phyloP scores from a whole-genome alignment of 495 filamentous ascomycete genomes.

The Xylaria grammica region DNA sequence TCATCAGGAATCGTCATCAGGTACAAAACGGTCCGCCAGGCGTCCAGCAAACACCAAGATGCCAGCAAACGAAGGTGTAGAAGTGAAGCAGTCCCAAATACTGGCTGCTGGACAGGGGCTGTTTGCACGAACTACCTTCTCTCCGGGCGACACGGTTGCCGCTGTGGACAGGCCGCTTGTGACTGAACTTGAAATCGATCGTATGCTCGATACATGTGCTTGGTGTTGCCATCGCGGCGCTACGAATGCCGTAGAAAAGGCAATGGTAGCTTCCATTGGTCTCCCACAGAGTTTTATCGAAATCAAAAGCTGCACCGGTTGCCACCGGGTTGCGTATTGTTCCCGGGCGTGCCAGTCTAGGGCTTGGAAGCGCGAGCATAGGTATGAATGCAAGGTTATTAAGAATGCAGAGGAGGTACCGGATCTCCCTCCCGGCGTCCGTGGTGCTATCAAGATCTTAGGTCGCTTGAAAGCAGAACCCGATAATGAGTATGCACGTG shows the following conservation, averaged over 20 bases:
- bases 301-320: conserved; percentile 19
- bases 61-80: conserved; percentile 10
- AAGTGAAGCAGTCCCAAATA: conserved; percentile 20
- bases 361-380: conserved; percentile 25
- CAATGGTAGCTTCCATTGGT: conserved; percentile 7
- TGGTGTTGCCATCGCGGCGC: conserved; percentile 22
- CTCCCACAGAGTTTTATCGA: conserved; percentile 18
- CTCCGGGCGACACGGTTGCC: conserved; percentile 13
- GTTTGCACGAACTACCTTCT: conserved; percentile 16
- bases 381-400: conserved; percentile 19
- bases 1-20: not conserved
- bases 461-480: conserved; percentile 13
- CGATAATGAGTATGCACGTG: not conserved
- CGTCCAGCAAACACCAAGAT: conserved; percentile 15
- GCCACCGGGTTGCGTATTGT: conserved; percentile 20
- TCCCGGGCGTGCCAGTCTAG: conserved; percentile 19
- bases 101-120: conserved; percentile 15
- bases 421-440: conserved; percentile 16
- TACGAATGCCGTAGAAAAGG: conserved; percentile 14
- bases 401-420: conserved; percentile 3
- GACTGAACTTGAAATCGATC: conserved; percentile 18
- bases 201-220: conserved; percentile 22
- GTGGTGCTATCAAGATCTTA: conserved; percentile 16
- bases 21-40: not conserved
- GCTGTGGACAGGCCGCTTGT: conserved; percentile 21